These are phyloP conservation scores for Antitrichia curtipendula DNA, from an alignment of 225 moss, liverwort and hornwort genomes.

Conservation along the genomic window DNA sequence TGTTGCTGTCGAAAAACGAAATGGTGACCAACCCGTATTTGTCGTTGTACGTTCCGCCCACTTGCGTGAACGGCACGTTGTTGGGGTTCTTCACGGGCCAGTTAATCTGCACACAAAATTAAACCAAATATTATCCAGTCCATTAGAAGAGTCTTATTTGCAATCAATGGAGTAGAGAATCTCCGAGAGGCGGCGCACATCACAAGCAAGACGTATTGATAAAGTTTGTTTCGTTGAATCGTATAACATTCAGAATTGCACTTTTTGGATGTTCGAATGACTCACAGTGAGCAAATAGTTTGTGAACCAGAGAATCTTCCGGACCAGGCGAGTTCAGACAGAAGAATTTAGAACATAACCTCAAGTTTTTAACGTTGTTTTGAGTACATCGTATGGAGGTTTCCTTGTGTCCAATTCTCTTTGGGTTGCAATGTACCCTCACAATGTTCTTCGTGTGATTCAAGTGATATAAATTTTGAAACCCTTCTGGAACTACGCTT, in stretches of 20 bases:
- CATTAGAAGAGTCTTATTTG: not conserved
- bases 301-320: not conserved
- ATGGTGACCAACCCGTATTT: slow-evolving; percentile 8
- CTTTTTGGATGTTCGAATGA: not conserved
- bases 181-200: not conserved
- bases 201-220: not conserved
- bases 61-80: slow-evolving; percentile 8
- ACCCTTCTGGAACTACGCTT: not conserved
- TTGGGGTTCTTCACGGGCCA: not conserved
- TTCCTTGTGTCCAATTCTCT: not conserved
- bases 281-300: not conserved
- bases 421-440: not conserved
- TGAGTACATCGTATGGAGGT: not conserved
- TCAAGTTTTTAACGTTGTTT: not conserved
- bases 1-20: slow-evolving; percentile 20
- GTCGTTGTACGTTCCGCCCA: slow-evolving; percentile 19
- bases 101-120: slow-evolving; percentile 1
- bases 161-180: not conserved
- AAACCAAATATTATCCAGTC: not conserved
- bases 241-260: not conserved
- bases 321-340: not conserved
- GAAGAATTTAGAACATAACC: not conserved
- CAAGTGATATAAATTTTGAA: not conserved
- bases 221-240: not conserved
- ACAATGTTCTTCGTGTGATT: not conserved